Evolutionary conservation across 2,329 filamentous ascomycete genomes (phyloP), one percentile per base, ranked within the genome.

Genomic region (Basipetospora chlamydospora): DNA sequence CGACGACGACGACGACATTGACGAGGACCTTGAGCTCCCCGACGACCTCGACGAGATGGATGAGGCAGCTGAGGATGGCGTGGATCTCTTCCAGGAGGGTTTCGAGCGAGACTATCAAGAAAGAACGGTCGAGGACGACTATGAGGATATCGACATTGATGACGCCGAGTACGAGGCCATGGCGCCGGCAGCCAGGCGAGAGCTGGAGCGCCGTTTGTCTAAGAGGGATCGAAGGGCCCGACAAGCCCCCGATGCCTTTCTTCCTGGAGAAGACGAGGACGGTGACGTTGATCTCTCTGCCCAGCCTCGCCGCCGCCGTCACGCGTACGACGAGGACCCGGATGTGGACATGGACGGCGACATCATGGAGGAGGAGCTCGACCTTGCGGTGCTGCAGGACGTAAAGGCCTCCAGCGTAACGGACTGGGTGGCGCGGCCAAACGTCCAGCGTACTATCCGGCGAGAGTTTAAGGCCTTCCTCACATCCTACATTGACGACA

Each of bases 391-490:
- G 10, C 67, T 98, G 28, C 77, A 82, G 43, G 90, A 98, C 54
- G 80, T 96, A 44, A 98, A 98, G 56, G 86, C 90, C 13, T 73
- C 85, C 13, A 94, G 82, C 46, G 65, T 98, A 51, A 92, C 86
- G 0, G 90, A 98, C 45, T 98, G 92, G 92, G 81, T 98, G 28
- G 78, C 84, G 11, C 80, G 87, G 47, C 83, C 84, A 3, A 75
- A 85, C 11, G 90, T 98, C 10, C 84, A 94, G 58, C 75, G 84
- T 47, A 92, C 87, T 1, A 90, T 98, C 57, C 87, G 86, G 53
- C 76, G 88, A 49, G 90, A 98, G 58, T 98, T 98, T 73, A 94
- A 93, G 57, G 80, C 83, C 3, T 98, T 98, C 64, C 64, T 98
- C 49, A 96, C 90, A 9, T 88, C 95, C 48, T 96, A 92, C 56